Conservation (phyloP, 768 basidiomycete genomes). For the Rhodosporidiobolus odoratus region DNA sequence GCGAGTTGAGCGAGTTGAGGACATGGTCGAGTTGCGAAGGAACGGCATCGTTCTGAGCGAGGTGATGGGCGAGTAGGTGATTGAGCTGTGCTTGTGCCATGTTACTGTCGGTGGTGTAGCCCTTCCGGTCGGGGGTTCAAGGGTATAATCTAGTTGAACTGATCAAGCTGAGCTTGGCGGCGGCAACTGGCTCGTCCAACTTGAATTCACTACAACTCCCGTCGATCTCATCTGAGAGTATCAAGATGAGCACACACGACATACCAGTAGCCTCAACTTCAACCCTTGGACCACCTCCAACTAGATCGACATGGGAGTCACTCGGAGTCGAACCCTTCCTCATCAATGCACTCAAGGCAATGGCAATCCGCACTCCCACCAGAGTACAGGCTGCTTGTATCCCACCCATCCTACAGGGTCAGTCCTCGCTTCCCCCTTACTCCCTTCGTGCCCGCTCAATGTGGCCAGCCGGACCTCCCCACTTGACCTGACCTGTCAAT, state of each 20-base stretch:
- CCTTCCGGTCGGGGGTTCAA: no score
- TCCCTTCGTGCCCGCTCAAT: background rate
- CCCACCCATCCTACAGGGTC: conserved; percentile 73
- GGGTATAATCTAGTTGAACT: no score
- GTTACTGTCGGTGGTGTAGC: no score
- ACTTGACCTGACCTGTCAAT: conserved; percentile 1
- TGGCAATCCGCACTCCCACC: conserved; percentile 82
- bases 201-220: background rate
- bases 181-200: background rate
- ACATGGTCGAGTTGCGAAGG: background rate
- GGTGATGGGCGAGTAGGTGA: conserved; percentile 22
- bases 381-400: conserved; percentile 87
- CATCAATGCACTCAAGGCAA: conserved; percentile 61
- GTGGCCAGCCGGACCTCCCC: background rate
- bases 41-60: conserved; percentile 15
- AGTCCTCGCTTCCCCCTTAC: background rate
- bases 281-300: background rate
- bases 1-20: background rate
- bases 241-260: background rate
- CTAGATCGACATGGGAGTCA: conserved; percentile 43
- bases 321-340: conserved; percentile 53
- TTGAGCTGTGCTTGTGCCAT: conserved; percentile 6
- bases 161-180: background rate
- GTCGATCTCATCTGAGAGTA: background rate
- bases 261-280: background rate